Conservation (phyloP, 306 rosid genomes). For the Hippophae gyantsensis region DNA sequence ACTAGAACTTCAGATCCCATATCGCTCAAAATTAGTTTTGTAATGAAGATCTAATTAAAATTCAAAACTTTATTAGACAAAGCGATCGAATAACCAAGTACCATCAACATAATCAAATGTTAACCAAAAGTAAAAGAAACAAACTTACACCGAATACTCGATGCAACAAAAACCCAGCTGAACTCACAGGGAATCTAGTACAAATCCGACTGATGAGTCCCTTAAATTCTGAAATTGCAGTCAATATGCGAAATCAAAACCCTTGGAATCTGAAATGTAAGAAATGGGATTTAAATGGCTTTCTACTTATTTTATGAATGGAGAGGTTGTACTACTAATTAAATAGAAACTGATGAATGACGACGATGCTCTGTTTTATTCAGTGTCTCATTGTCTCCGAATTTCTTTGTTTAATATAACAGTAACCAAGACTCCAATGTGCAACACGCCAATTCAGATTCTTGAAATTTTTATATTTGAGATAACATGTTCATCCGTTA, state of each 20-base stretch:
- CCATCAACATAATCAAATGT: slow-evolving; percentile 22
- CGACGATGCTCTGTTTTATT: too few relatives aligned
- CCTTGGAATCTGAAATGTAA: slow-evolving; percentile 32
- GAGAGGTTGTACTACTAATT: slow-evolving; percentile 3
- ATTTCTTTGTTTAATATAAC: too few relatives aligned
- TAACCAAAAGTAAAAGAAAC: slow-evolving; percentile 17
- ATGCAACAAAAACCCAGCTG: slow-evolving; percentile 40
- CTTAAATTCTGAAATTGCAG: slow-evolving; percentile 19
- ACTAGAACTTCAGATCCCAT: too few relatives aligned
- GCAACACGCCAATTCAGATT: too few relatives aligned
- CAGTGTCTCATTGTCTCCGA: too few relatives aligned
- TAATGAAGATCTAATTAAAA: slow-evolving; percentile 57
- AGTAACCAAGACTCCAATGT: too few relatives aligned
- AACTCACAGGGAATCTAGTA: slow-evolving; percentile 25
- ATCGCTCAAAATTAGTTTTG: too few relatives aligned
- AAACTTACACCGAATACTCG: slow-evolving; percentile 40
- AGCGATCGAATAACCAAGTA: slow-evolving; percentile 22
- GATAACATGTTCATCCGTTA: too few relatives aligned
- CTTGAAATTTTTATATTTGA: too few relatives aligned
- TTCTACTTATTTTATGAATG: slow-evolving; percentile 34
- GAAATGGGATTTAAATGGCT: slow-evolving; percentile 37
- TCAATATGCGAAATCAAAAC: slow-evolving; percentile 21
- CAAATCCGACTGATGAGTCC: slow-evolving; percentile 44
- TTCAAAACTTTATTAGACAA: slow-evolving; percentile 11
- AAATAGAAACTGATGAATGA: too few relatives aligned